A percentile compares a stretch with the other conserved stretches of the same genome.
These are phyloP conservation scores for Fusarium transvaalense DNA, from an alignment of 2,329 filamentous ascomycete genomes.

Conservation along the genomic window DNA sequence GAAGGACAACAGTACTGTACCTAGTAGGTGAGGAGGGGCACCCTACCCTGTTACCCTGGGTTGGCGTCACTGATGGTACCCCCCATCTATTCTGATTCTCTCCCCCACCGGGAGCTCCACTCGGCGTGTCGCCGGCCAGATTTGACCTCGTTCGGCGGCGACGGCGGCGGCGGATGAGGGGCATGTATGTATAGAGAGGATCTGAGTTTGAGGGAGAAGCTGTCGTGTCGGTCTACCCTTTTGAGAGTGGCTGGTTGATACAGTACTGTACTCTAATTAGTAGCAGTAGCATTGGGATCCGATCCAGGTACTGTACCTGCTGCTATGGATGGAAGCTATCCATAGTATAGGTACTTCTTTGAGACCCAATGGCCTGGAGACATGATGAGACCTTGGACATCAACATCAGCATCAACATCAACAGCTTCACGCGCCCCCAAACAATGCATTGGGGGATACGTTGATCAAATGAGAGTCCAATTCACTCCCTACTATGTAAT, in stretches of 20 bases:
- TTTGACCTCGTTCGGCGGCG: conserved; percentile 40
- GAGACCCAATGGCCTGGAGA: not conserved
- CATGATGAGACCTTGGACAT: conserved; percentile 14
- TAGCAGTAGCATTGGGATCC: conserved; percentile 1
- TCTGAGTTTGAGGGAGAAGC: conserved; percentile 33
- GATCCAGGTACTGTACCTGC: not conserved
- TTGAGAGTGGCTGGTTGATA: conserved; percentile 20
- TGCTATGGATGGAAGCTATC: too few species aligned
- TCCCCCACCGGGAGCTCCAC: conserved; percentile 46
- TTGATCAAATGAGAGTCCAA: not conserved
- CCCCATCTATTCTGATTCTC: conserved; percentile 4
- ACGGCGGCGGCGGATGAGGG: conserved; percentile 22
- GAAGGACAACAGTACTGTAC: conserved; percentile 24
- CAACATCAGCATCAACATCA: conserved; percentile 22
- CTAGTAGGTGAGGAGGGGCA: conserved; percentile 30
- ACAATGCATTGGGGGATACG: not conserved
- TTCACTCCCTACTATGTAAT: not conserved
- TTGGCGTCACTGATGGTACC: conserved; percentile 39
- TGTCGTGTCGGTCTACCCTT: conserved; percentile 22
- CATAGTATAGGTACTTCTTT: not conserved
- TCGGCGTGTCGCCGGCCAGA: conserved; percentile 46
- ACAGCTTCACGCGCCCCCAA: conserved; percentile 10
- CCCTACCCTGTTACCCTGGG: conserved; percentile 19
- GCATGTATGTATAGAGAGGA: conserved; percentile 21
- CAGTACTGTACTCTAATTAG: too few species aligned